These are phyloP conservation scores for Saccharomyces hybrid DNA, from an alignment of 1,139 yeast genomes.

Conservation along the genomic window DNA sequence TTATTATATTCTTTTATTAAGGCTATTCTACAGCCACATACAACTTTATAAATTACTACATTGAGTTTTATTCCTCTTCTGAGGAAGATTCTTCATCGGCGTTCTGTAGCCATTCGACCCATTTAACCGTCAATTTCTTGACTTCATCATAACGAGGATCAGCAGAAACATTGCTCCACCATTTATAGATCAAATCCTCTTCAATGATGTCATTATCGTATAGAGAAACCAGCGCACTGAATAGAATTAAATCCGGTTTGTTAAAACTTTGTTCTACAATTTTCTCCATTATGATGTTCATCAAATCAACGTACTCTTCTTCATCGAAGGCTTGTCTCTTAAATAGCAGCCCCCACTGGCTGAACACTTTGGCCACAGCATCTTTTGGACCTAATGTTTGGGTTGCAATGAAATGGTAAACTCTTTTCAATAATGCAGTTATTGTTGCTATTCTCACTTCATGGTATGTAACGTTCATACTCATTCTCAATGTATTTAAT, in stretches of 20 bases:
- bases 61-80: slow-evolving; percentile 17
- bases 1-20: neutral
- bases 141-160: slow-evolving; percentile 43
- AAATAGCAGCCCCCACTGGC: slow-evolving; percentile 73
- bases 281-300: slow-evolving; percentile 41
- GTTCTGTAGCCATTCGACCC: slow-evolving; percentile 79
- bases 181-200: slow-evolving; percentile 67
- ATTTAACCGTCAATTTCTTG: slow-evolving; percentile 54
- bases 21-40: neutral
- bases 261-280: slow-evolving; percentile 29
- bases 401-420: slow-evolving; percentile 65
- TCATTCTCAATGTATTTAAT: slow-evolving; percentile 90
- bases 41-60: neutral
- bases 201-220: slow-evolving; percentile 77
- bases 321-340: slow-evolving; percentile 74
- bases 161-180: slow-evolving; percentile 64
- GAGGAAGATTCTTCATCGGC: slow-evolving; percentile 71
- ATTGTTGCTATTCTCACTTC: slow-evolving; percentile 83
- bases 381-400: slow-evolving; percentile 67
- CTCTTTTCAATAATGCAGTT: slow-evolving; percentile 60
- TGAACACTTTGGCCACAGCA: slow-evolving; percentile 69
- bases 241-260: slow-evolving; percentile 33
- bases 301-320: slow-evolving; percentile 70
- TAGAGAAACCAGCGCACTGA: slow-evolving; percentile 57
- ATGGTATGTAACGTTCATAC: slow-evolving; percentile 90